These are phyloP conservation scores for Globisporangium spinosum DNA, from an alignment of 352 stramenopile genomes.

Conservation along the genomic window DNA sequence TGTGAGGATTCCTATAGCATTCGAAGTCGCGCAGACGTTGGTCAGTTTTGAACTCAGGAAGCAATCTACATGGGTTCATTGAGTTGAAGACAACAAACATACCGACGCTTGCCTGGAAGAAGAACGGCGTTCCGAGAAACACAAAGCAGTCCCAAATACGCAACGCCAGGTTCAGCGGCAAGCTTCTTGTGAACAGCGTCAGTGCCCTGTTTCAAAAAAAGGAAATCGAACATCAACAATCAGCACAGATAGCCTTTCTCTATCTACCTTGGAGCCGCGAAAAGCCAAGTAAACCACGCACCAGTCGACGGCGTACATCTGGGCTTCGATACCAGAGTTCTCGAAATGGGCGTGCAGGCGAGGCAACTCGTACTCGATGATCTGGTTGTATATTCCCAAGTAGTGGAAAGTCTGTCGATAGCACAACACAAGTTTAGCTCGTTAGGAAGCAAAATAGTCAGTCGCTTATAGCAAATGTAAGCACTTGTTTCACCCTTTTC, in stretches of 20 bases:
- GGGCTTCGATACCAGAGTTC: slow-evolving; percentile 65
- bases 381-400: slow-evolving; percentile 70
- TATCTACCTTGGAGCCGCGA: not conserved
- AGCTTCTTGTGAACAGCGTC: slow-evolving; percentile 74
- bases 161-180: slow-evolving; percentile 69
- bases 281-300: slow-evolving; percentile 21
- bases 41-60: not conserved
- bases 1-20: slow-evolving; percentile 47
- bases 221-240: not conserved
- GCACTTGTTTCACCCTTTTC: slow-evolving; percentile 44
- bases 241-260: not conserved
- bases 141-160: slow-evolving; percentile 86
- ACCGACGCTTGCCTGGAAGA: slow-evolving; percentile 87
- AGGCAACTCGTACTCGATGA: slow-evolving; percentile 79
- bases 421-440: slow-evolving; percentile 4
- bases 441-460: not conserved
- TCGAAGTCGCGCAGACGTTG: not conserved
- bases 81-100: slow-evolving; percentile 2
- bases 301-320: slow-evolving; percentile 89
- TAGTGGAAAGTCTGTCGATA: slow-evolving; percentile 78
- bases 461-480: not conserved
- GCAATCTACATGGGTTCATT: not conserved
- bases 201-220: slow-evolving; percentile 41
- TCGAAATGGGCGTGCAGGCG: slow-evolving; percentile 61
- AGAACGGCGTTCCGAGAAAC: slow-evolving; percentile 72